Evolutionary conservation across 345 rosid species (phyloP).

Genomic region (Brassica carinata): DNA sequence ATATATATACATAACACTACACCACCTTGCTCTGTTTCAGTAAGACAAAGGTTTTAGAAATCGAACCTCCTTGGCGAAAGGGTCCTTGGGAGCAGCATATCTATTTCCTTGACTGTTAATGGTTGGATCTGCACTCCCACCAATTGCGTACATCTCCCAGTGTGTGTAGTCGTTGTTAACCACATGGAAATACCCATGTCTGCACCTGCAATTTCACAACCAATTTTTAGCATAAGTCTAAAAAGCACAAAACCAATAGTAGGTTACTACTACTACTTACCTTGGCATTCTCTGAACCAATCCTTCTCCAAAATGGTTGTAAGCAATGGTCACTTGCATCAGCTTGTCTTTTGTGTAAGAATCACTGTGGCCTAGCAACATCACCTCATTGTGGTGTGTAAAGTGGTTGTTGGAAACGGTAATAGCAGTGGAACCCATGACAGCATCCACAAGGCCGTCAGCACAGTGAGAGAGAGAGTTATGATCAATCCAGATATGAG

Average conservation of each 20-base stretch:
- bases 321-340: conserved; percentile 95
- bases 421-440: conserved; percentile 93
- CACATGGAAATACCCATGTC: conserved; percentile 95
- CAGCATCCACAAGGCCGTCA: conserved; percentile 94
- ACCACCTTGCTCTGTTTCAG: not conserved
- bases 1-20: too few relatives aligned
- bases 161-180: conserved; percentile 97
- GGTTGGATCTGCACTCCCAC: conserved; percentile 92
- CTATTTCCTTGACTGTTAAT: conserved; percentile 97
- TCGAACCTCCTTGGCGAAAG: conserved; percentile 83
- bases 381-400: conserved; percentile 96
- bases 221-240: not conserved
- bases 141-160: conserved; percentile 99
- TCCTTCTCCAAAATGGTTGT: conserved; percentile 92
- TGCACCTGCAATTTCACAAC: conserved; percentile 57
- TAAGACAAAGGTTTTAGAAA: not conserved
- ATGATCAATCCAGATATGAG: conserved; percentile 92
- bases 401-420: conserved; percentile 88
- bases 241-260: too few relatives aligned
- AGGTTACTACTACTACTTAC: conserved; percentile 25
- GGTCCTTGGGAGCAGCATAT: conserved; percentile 75
- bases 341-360: conserved; percentile 77
- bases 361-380: conserved; percentile 42
- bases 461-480: conserved; percentile 91
- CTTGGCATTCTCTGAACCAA: conserved; percentile 98